These are phyloP conservation scores for Saccharomycopsis babjevae DNA, from an alignment of 805 yeast genomes.

Conservation along the genomic window DNA sequence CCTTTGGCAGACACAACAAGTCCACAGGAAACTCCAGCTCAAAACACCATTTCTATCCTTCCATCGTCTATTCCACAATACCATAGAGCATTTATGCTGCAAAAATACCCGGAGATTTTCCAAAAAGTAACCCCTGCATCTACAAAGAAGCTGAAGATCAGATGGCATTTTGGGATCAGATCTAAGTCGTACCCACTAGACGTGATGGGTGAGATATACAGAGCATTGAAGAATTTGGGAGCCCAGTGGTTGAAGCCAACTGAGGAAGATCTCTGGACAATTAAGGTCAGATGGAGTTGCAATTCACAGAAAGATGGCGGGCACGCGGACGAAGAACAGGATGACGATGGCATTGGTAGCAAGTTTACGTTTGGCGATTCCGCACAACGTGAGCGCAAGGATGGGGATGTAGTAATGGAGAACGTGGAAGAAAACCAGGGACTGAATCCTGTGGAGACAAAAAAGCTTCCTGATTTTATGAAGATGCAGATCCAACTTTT, in stretches of 20 bases:
- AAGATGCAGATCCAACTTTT: conserved; percentile 95
- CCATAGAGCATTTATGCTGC: conserved; percentile 87
- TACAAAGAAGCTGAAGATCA: conserved; percentile 73
- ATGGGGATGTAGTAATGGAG: conserved; percentile 18
- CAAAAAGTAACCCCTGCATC: conserved; percentile 32
- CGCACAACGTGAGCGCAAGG: not conserved
- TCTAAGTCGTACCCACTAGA: conserved; percentile 93
- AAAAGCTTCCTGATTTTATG: conserved; percentile 57
- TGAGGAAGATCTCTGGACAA: conserved; percentile 94
- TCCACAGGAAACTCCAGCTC: not conserved
- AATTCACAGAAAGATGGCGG: conserved; percentile 21
- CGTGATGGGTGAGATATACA: conserved; percentile 96
- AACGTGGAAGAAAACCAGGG: conserved; percentile 5
- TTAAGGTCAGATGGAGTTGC: conserved; percentile 88
- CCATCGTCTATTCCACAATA: conserved; percentile 93
- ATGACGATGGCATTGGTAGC: conserved; percentile 11
- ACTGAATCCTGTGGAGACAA: not conserved
- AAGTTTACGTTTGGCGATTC: conserved; percentile 13
- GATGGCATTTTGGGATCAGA: conserved; percentile 98
- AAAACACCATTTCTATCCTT: conserved; percentile 67
- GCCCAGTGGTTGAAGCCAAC: conserved; percentile 97
- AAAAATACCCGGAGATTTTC: conserved; percentile 26
- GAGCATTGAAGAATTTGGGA: conserved; percentile 85
- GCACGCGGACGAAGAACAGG: not conserved
- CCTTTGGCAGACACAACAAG: conserved; percentile 9